phyloP scores from a whole-genome alignment of 768 basidiomycete species.

The Trametes punicea region DNA sequence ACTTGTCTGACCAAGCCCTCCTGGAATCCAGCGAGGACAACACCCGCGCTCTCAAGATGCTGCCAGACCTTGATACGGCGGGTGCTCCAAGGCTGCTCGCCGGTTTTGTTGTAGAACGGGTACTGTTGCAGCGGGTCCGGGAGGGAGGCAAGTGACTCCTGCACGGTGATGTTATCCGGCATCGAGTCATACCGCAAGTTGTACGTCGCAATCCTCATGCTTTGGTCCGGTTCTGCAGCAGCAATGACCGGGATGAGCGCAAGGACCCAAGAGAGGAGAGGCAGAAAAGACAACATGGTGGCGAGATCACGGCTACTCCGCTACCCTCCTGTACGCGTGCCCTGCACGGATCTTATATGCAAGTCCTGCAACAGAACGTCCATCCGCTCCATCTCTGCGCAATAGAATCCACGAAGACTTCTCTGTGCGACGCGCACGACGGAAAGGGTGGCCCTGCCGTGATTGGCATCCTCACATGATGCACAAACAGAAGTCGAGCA shows the following conservation, averaged over 20 bases:
- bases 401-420: background rate
- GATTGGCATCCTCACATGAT: slow-evolving; percentile 16
- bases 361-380: background rate
- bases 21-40: slow-evolving; percentile 47
- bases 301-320: background rate
- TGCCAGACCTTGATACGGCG: slow-evolving; percentile 47
- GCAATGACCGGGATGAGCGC: background rate
- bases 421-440: background rate
- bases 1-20: slow-evolving; percentile 58
- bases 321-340: background rate
- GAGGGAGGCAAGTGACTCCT: slow-evolving; percentile 41
- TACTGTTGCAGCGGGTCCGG: slow-evolving; percentile 40
- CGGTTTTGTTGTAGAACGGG: slow-evolving; percentile 29
- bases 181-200: slow-evolving; percentile 54
- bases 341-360: background rate
- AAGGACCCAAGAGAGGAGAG: background rate
- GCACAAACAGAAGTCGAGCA: slow-evolving; percentile 10
- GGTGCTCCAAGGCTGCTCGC: slow-evolving; percentile 54
- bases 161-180: slow-evolving; percentile 49
- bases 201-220: slow-evolving; percentile 42
- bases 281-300: background rate
- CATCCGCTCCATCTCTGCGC: background rate
- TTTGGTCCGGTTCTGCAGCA: background rate
- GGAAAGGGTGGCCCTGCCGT: slow-evolving; percentile 9
- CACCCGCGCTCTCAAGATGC: slow-evolving; percentile 39